These are phyloP conservation scores for Candida ulmi DNA, from an alignment of 805 yeast species.

Conservation along the genomic window DNA sequence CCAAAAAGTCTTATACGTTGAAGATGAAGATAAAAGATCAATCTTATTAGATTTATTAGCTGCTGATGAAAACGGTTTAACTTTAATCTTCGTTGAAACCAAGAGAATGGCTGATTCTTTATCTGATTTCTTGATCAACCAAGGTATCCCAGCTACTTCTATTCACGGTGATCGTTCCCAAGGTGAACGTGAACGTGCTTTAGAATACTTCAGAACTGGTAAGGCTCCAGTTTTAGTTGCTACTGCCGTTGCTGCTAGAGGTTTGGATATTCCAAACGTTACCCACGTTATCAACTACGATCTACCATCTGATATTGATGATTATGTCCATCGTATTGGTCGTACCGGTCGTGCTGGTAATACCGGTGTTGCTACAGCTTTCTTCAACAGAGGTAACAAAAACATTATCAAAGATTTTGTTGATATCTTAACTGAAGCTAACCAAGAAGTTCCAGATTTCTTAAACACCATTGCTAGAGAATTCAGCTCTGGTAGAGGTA, in stretches of 20 bases:
- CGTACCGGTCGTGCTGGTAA: constrained; percentile 99
- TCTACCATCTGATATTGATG: constrained; percentile 94
- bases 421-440: constrained; percentile 88
- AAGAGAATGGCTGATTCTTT: constrained; percentile 97
- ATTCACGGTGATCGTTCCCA: constrained; percentile 99
- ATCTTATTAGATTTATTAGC: constrained; percentile 84
- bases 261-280: constrained; percentile 98
- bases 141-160: constrained; percentile 94
- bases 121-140: constrained; percentile 84
- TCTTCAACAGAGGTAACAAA: constrained; percentile 92
- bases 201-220: constrained; percentile 90
- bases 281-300: constrained; percentile 97
- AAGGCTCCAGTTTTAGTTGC: constrained; percentile 93
- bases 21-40: constrained; percentile 87
- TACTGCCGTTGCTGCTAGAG: constrained; percentile 99
- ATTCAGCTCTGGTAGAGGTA: constrained; percentile 51
- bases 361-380: constrained; percentile 97
- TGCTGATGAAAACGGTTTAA: constrained; percentile 75
- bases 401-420: constrained; percentile 83
- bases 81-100: constrained; percentile 95
- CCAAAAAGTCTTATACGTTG: constrained; percentile 88
- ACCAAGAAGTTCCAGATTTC: constrained; percentile 95
- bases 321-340: constrained; percentile 98
- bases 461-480: constrained; percentile 78
- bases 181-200: constrained; percentile 95